phyloP scores from a whole-genome alignment of 306 rosid species.

The Parietaria judaica region DNA sequence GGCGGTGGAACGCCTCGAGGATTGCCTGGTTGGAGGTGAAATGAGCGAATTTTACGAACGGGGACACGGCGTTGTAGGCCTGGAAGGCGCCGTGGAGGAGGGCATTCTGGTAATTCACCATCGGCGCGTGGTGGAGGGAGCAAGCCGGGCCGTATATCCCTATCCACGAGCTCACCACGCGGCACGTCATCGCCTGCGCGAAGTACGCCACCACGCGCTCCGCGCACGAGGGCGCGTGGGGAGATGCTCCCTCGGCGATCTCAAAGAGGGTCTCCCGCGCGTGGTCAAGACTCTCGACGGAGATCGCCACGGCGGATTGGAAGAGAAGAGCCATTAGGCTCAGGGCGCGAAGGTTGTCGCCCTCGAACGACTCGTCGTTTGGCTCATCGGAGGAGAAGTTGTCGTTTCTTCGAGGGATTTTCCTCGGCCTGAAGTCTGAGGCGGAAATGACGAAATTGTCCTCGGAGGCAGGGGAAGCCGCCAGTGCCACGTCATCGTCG shows the following conservation, averaged over 20 bases:
- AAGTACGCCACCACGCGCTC: slow-evolving; percentile 79
- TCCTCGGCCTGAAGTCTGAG: slow-evolving; percentile 26
- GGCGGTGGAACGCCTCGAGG: slow-evolving; percentile 54
- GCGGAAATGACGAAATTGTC: slow-evolving; percentile 20
- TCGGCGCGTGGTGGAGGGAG: neutral
- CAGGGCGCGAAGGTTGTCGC: slow-evolving; percentile 5
- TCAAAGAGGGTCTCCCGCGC: slow-evolving; percentile 62
- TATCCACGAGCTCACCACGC: slow-evolving; percentile 64
- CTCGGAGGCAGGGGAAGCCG: slow-evolving; percentile 12
- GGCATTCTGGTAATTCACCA: neutral
- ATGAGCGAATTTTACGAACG: slow-evolving; percentile 79
- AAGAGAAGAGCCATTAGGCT: slow-evolving; percentile 54
- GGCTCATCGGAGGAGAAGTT: neutral
- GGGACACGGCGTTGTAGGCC: slow-evolving; percentile 61
- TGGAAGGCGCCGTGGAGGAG: slow-evolving; percentile 51
- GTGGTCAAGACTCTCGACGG: slow-evolving; percentile 59
- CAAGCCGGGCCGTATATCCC: slow-evolving; percentile 24
- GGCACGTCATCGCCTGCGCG: slow-evolving; percentile 62
- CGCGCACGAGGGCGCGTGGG: slow-evolving; percentile 62
- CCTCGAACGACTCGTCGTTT: slow-evolving; percentile 9
- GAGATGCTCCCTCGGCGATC: slow-evolving; percentile 66
- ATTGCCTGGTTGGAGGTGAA: slow-evolving; percentile 89
- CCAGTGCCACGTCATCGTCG: slow-evolving; percentile 48
- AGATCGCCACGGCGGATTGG: slow-evolving; percentile 78
- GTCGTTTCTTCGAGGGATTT: slow-evolving; percentile 22